phyloP scores from a whole-genome alignment of 176 grass and related monocot species.

The Tuctoria greenei region DNA sequence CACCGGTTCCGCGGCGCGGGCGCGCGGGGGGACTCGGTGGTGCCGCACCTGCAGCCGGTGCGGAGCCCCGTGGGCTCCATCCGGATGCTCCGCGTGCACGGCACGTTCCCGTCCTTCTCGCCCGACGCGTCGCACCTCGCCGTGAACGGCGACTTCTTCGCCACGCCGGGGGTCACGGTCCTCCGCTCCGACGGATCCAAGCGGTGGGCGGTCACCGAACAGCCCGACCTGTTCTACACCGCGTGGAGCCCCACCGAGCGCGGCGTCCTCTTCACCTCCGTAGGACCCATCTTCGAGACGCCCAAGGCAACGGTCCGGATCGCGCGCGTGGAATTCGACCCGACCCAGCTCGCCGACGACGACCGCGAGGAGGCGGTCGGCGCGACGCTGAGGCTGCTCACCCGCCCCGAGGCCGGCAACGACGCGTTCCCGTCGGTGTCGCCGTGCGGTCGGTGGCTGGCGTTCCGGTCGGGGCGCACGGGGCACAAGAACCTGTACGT shows the following conservation, averaged over 20 bases:
- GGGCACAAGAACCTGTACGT: constrained; percentile 96
- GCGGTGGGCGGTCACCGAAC: constrained; percentile 53
- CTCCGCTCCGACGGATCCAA: constrained; percentile 62
- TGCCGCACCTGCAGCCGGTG: constrained; percentile 69
- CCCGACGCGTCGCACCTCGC: constrained; percentile 61
- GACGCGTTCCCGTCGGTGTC: constrained; percentile 85
- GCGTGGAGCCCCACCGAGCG: constrained; percentile 65
- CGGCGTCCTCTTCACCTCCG: constrained; percentile 69
- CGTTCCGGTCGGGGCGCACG: constrained; percentile 80
- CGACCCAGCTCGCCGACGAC: constrained; percentile 39
- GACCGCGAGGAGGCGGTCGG: constrained; percentile 1
- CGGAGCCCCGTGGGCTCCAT: constrained; percentile 52
- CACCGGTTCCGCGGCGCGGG: constrained; percentile 86
- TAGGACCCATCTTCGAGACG: constrained; percentile 88
- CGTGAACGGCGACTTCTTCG: constrained; percentile 73
- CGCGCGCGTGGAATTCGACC: constrained; percentile 66
- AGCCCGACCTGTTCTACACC: constrained; percentile 67
- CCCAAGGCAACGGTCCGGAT: constrained; percentile 70
- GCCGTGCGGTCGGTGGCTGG: constrained; percentile 73
- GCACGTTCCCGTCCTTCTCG: constrained; percentile 80
- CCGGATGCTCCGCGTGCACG: constrained; percentile 69
- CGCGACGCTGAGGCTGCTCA: constrained; percentile 45
- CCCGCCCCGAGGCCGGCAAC: constrained; percentile 62
- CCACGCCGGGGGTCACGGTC: constrained; percentile 46
- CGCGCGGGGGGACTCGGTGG: constrained; percentile 34